Evolutionary conservation across 225 moss, liverwort and hornwort species (phyloP), one percentile per base, ranked within the genome.

Genomic region (Pleurozium schreberi): DNA sequence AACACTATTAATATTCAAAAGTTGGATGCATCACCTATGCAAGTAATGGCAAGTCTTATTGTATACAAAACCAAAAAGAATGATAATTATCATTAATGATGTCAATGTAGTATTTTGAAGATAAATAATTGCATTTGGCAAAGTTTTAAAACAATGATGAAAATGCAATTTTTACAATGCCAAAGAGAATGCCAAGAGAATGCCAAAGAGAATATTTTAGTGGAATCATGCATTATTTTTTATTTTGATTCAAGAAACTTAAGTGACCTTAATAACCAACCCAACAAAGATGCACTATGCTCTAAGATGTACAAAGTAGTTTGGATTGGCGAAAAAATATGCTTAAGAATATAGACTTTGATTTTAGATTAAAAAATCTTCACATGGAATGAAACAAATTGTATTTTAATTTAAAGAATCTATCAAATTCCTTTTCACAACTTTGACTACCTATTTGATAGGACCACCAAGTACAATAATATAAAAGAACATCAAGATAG

Each of bases 401-500:
- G 26, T 25, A 49, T 49, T 49, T n/a, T n/a, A n/a, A n/a, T n/a
- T n/a, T n/a, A n/a, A n/a, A n/a, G n/a, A n/a, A n/a, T n/a, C n/a
- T n/a, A n/a, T n/a, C n/a, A 1, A 25, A 43, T 9, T 17, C 43
- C 28, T 71, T 23, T 42, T 70, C 15, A 43, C 27, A 43, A 30
- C 30, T 45, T 30, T 45, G 30, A 10, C 18, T 28, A 10, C 45
- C 2, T 14, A 45, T 45, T 73, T 45, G 18, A 17, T 23, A 15
- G 9, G 9, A 4, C 17, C 17, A 18, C 6, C 1, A 2, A 6
- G 4, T 73, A 45, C 5, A 45, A 17, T 17, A 73, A 17, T 26
- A 28, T 28, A 6, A 45, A 43, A 43, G 42, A 43, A 3, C 0
- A n/a, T n/a, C 0, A 4, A 4, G 4, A 0, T 0, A 6, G 2